phyloP scores from a whole-genome alignment of 169 alveolate species.

The Cyclospora cayetanensis region DNA sequence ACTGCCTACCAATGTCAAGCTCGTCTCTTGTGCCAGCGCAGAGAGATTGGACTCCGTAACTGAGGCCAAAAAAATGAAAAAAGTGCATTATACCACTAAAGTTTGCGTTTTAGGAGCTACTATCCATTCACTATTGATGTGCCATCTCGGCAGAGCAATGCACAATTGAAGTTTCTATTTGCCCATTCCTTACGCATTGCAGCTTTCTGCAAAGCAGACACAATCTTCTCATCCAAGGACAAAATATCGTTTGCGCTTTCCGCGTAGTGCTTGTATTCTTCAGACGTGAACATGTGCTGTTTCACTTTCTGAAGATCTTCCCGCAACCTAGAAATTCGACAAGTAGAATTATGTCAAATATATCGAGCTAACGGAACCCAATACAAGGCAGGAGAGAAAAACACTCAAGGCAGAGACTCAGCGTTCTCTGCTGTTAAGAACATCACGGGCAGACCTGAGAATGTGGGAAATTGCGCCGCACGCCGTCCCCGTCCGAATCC shows the following conservation, averaged over 20 bases:
- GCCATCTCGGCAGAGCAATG: too few relatives aligned
- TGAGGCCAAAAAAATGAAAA: too few relatives aligned
- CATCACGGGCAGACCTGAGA: not conserved
- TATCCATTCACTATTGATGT: too few relatives aligned
- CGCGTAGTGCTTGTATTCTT: not conserved
- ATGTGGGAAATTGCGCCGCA: not conserved
- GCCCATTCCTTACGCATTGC: not conserved
- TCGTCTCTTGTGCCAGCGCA: not conserved
- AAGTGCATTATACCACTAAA: too few relatives aligned
- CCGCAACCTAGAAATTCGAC: not conserved
- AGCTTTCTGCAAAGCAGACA: not conserved
- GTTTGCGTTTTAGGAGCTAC: too few relatives aligned
- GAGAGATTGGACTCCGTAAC: not conserved
- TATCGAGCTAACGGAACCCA: too few relatives aligned
- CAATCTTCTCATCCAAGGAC: not conserved
- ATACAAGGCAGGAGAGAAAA: too few relatives aligned
- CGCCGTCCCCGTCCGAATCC: not conserved
- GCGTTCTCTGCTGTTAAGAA: not conserved
- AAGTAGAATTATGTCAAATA: too few relatives aligned
- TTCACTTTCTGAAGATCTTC: not conserved
- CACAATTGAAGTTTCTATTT: too few relatives aligned
- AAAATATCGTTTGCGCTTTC: not conserved
- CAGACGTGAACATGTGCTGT: not conserved
- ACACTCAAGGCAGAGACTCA: not conserved
- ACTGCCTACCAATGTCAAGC: not conserved